These are phyloP conservation scores for Tetrapisispora fleetii DNA, from an alignment of 805 yeast species.

Conservation along the genomic window DNA sequence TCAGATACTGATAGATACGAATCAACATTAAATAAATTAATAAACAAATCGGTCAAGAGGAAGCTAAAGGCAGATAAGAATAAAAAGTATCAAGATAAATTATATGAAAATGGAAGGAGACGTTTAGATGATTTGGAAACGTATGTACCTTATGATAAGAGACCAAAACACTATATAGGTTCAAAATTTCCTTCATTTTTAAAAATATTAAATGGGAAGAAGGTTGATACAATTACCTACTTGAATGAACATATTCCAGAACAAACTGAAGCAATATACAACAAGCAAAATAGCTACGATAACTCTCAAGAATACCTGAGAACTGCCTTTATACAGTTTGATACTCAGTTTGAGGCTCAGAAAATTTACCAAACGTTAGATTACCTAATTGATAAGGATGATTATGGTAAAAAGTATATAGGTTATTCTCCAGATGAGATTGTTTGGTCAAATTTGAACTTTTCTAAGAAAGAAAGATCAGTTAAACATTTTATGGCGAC, in stretches of 20 bases:
- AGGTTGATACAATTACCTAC: conserved; percentile 76
- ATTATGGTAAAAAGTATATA: conserved; percentile 38
- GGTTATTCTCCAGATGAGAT: conserved; percentile 76
- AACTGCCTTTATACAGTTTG: conserved; percentile 73
- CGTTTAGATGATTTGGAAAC: conserved; percentile 48
- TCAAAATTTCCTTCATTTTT: conserved; percentile 33
- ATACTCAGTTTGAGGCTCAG: conserved; percentile 79
- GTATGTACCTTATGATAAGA: conserved; percentile 61
- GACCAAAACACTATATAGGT: conserved; percentile 67
- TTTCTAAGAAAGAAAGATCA: conserved; percentile 47
- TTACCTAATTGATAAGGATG: conserved; percentile 36
- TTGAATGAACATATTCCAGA: conserved; percentile 58
- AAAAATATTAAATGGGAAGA: conserved; percentile 41
- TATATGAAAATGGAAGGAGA: conserved; percentile 32
- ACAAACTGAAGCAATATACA: conserved; percentile 53
- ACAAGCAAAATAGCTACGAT: conserved; percentile 45
- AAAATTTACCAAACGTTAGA: conserved; percentile 78
- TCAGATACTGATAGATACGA: conserved; percentile 55
- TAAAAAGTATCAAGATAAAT: conserved; percentile 31
- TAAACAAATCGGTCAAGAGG: conserved; percentile 49
- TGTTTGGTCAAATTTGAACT: conserved; percentile 67
- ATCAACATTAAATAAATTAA: conserved; percentile 49
- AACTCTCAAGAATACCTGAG: conserved; percentile 41
- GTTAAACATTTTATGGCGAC: conserved; percentile 49
- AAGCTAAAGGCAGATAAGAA: conserved; percentile 51